These are phyloP conservation scores for Penicillium turbatum DNA, from an alignment of 495 filamentous ascomycete genomes.

Conservation along the genomic window DNA sequence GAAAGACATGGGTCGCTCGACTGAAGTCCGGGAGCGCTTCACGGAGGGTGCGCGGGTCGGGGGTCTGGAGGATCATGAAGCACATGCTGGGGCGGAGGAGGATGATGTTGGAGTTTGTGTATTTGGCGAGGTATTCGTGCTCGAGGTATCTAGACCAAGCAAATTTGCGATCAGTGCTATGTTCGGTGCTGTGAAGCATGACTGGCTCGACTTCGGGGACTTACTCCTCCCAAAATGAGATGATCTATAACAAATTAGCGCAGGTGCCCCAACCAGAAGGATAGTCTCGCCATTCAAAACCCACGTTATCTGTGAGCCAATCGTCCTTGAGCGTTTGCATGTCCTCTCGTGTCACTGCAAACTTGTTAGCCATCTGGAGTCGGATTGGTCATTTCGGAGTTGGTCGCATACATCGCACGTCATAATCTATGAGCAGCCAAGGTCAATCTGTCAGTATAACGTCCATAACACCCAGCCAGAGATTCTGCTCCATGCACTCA, in stretches of 20 bases:
- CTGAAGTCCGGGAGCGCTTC: conserved; percentile 59
- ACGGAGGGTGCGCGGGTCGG: conserved; percentile 65
- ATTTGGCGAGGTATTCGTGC: conserved; percentile 72
- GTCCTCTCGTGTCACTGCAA: conserved; percentile 73
- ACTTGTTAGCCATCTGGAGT: conserved; percentile 11
- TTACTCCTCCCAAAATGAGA: conserved; percentile 98
- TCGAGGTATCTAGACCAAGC: conserved; percentile 68
- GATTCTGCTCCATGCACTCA: conserved; percentile 35
- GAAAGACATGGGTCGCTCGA: conserved; percentile 87
- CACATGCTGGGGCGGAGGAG: conserved; percentile 92
- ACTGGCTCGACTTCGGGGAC: conserved; percentile 21
- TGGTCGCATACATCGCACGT: conserved; percentile 58
- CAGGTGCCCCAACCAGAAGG: conserved; percentile 3
- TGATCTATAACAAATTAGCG: conserved; percentile 43
- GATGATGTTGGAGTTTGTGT: conserved; percentile 76
- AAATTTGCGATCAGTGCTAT: conserved; percentile 9
- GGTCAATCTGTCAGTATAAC: conserved; percentile 13
- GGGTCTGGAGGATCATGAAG: conserved; percentile 83
- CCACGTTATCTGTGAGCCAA: conserved; percentile 98
- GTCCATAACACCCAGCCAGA: neutral
- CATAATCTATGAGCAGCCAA: conserved; percentile 50
- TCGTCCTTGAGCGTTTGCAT: conserved; percentile 82
- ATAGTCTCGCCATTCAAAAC: conserved; percentile 22
- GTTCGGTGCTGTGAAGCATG: neutral
- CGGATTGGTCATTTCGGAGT: neutral